Percentiles rank a stretch among this genome's conserved stretches.
phyloP scores from a whole-genome alignment of 345 rosid genomes.

The Orychophragmus violaceus region DNA sequence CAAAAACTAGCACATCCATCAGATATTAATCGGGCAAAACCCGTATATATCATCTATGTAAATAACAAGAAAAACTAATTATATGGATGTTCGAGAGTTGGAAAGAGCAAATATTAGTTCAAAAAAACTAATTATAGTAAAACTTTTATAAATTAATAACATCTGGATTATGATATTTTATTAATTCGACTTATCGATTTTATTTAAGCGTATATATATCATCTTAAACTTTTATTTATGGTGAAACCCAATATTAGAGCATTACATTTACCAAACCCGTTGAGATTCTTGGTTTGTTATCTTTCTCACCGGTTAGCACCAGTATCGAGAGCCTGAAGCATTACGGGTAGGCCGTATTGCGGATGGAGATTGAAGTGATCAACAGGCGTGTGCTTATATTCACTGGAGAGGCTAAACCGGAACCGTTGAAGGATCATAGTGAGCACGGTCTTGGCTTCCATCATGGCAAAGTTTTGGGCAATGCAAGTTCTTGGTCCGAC shows the following conservation, averaged over 20 bases:
- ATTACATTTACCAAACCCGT: neutral
- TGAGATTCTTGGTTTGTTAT: neutral
- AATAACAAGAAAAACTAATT: no score
- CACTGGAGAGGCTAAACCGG: neutral
- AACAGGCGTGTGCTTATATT: slow-evolving; percentile 3
- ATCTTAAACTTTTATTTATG: neutral
- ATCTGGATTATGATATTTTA: no score
- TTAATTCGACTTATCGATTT: neutral
- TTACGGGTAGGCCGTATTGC: slow-evolving; percentile 5
- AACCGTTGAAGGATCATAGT: slow-evolving; percentile 6
- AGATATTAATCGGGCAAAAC: neutral
- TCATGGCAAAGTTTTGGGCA: slow-evolving; percentile 1
- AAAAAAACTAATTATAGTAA: no score
- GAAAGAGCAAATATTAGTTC: no score
- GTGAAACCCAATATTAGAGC: no score
- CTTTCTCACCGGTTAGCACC: neutral
- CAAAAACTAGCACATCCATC: no score
- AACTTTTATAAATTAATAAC: no score
- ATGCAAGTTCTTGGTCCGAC: slow-evolving; percentile 1
- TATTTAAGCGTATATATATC: neutral
- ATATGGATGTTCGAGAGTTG: no score
- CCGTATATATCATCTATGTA: neutral
- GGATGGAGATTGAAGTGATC: neutral
- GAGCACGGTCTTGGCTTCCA: neutral
- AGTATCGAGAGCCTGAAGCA: neutral